A percentile compares a stretch with the other conserved stretches of the same genome.
Evolutionary conservation across 2,329 filamentous ascomycete species (phyloP).

Genomic region (Celoporthe dispersa): DNA sequence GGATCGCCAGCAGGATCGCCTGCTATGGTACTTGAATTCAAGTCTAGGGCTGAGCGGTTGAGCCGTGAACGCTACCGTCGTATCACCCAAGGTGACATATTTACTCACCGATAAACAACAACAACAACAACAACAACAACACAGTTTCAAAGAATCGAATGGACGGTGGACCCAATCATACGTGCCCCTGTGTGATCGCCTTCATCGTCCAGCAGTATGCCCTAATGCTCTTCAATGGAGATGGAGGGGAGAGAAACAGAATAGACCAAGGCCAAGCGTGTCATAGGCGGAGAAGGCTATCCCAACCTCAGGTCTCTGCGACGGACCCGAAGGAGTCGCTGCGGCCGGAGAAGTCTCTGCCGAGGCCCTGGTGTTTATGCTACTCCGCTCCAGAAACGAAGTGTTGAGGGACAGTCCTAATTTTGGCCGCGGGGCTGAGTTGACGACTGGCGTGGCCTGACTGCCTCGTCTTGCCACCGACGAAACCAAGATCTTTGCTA

Average conservation of each 20-base stretch:
- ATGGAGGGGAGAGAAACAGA: neutral
- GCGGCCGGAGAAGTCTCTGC: neutral
- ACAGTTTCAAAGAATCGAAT: neutral
- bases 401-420: constrained; percentile 5
- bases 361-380: neutral
- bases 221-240: neutral
- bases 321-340: neutral
- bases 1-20: neutral
- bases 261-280: neutral
- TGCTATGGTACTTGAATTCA: neutral
- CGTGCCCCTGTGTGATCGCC: neutral
- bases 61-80: neutral
- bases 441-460: constrained; percentile 2
- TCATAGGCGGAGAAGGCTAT: neutral
- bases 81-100: neutral
- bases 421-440: constrained; percentile 18
- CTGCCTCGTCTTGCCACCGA: neutral
- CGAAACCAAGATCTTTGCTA: constrained; percentile 4
- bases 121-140: neutral
- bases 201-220: neutral
- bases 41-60: neutral
- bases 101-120: neutral
- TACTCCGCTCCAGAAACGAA: constrained; percentile 10
- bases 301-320: neutral
- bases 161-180: neutral